phyloP scores from a whole-genome alignment of 257 asterid species.

The Solanum commersonii region DNA sequence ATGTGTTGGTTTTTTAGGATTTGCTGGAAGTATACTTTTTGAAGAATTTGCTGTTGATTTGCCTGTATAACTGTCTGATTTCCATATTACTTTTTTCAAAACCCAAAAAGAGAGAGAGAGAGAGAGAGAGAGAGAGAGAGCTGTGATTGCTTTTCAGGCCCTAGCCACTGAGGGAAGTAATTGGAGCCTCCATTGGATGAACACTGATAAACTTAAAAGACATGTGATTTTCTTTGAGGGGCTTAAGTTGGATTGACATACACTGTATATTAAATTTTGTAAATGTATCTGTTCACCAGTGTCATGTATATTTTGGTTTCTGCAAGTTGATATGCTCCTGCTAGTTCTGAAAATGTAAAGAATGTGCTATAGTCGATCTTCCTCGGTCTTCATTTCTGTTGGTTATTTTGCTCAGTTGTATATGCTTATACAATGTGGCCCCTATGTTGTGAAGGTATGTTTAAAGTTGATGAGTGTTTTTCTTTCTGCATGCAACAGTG shows the following conservation, averaged over 20 bases:
- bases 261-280: neutral
- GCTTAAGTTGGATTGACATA: neutral
- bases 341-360: neutral
- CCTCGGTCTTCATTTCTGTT: neutral
- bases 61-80: neutral
- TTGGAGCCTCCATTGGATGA: neutral
- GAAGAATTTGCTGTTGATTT: neutral
- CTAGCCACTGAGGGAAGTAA: neutral
- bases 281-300: neutral
- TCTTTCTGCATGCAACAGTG: conserved; percentile 29
- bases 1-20: neutral
- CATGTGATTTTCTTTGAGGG: neutral
- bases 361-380: neutral
- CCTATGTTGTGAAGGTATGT: neutral
- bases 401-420: neutral
- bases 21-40: neutral
- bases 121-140: neutral
- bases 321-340: neutral
- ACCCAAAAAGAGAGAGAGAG: neutral
- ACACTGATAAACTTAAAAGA: neutral
- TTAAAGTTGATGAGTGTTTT: conserved; percentile 13
- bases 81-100: neutral
- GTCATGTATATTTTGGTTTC: neutral
- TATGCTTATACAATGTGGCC: neutral
- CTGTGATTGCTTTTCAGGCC: neutral